Evolutionary conservation across 441 rosid genomes (phyloP), one percentile per base, ranked within the genome.

Genomic region (Mallotus repandus): DNA sequence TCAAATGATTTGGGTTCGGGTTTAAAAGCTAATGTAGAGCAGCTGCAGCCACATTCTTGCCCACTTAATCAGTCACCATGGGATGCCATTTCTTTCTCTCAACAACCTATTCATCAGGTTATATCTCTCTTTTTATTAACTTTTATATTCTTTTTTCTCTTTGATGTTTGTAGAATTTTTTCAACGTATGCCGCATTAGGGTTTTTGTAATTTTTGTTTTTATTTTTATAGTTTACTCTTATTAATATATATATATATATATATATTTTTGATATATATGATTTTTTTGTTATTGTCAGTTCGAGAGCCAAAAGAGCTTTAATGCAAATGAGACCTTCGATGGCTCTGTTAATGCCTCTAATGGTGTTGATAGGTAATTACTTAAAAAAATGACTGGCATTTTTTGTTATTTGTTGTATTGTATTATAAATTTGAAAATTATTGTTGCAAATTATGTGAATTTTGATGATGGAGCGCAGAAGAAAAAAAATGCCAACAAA

Each of bases 31-130:
- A 32, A 61, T 78, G 77, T 0, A 43, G 15, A 56, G 38, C 68
- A 63, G 29, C 81, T 14, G 25, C 60, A 80, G 49, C 73, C 91
- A 22, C 82, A 89, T 76, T 79, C 77, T 4, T 91, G 98, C 81
- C 86, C 76, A 70, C 84, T 93, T 41, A 93, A 91, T 86, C 96
- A 93, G 87, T 89, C 98, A 22, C 97, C 97, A 7, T 91, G 98
- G 98, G 98, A 93, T 88, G 93, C 82, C 76, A 85, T 88, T 78
- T 64, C 88, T 6, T 77, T 82, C 75, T 41, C 84, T 72, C 78
- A 72, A 53, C 76, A 76, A 35, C 66, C 73, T 52, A 4, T 32
- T 41, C 69, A 54, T 48, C 85, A 81, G 89, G 93, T 87, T 19
- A 72, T 70, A 50, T 69, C 38, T 32, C 19, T 73, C 68, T 9